Conservation (phyloP, 192 early-diverging fungal species). For the Coemansia sp. region DNA sequence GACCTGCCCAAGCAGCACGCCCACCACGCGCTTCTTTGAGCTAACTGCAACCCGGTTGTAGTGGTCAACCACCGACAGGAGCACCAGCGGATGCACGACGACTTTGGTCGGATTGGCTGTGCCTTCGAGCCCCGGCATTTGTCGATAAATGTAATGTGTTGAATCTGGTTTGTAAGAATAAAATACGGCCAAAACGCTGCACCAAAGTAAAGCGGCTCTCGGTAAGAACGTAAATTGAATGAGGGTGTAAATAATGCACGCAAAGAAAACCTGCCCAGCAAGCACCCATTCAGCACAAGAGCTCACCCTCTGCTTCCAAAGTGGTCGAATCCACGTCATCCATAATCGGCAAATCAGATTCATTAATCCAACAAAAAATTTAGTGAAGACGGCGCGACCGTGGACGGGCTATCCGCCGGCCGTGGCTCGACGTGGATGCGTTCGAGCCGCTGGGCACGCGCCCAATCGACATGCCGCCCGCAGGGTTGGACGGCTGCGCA, state of each 20-base stretch:
- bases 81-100: conserved; percentile 93
- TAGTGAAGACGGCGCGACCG: conserved; percentile 34
- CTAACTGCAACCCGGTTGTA: conserved; percentile 95
- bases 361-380: background rate
- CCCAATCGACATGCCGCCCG: conserved; percentile 34
- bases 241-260: no score
- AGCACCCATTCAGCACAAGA: no score
- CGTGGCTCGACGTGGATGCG: conserved; percentile 32
- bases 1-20: conserved; percentile 91
- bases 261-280: no score
- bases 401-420: conserved; percentile 38
- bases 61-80: conserved; percentile 98
- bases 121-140: conserved; percentile 50
- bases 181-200: no score
- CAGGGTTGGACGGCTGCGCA: conserved; percentile 35
- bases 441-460: conserved; percentile 44
- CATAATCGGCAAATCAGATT: conserved; percentile 1
- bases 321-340: conserved; percentile 3
- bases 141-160: conserved; percentile 3
- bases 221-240: no score
- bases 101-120: conserved; percentile 58
- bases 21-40: conserved; percentile 95
- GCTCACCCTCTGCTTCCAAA: no score
- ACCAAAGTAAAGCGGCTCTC: background rate
- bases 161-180: background rate